Evolutionary conservation across 2,329 filamentous ascomycete species (phyloP), one percentile per base, ranked within the genome.

Genomic region (Beauveria australis): DNA sequence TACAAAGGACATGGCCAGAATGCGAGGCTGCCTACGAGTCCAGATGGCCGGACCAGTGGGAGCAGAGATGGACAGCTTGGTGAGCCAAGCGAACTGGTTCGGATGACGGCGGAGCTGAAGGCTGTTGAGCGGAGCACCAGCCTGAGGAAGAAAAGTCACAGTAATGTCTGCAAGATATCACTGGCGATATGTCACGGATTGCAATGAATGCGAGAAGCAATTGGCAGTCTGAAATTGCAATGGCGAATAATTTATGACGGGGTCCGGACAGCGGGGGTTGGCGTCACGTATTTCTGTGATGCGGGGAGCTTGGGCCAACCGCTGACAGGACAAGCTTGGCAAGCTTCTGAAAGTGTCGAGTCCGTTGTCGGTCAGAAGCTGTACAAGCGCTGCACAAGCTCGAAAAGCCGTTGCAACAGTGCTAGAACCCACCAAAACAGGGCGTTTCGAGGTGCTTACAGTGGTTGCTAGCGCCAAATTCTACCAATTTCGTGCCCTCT

Each of bases 1-100:
- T 58, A 75, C 64, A 51, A 75, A 72, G 54, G 75, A 74, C 80
- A 82, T 82, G 61, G 63, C 62, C 57, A 60, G 41, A 19, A 48
- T 41, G 57, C 22, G 41, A 28, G 16, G 41, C 40, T n/a, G 28
- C 57, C 26, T 53, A 18, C 41, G 19, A 24, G 24, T 52, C 48
- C 47, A 30, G n/a, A 37, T 10, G 44, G 37, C 60, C 55, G 62
- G 63, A 60, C 41, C 7, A 46, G 26, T 24, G 53, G 47, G 47
- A 40, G 64, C 56, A 44, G 62, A 61, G 57, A 40, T n/a, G 41
- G 33, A 30, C 10, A 52, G 30, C 28, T 49, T 54, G 30, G 19
- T 55, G 61, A 44, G 24, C 47, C 16, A 16, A 26, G 49, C 28
- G 49, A 28, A 28, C 14, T 5, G 30, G 33, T 9, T 28, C 28